Base-by-base conservation (phyloP, 345 rosid genomes). In the Anacardium occidentale region DNA sequence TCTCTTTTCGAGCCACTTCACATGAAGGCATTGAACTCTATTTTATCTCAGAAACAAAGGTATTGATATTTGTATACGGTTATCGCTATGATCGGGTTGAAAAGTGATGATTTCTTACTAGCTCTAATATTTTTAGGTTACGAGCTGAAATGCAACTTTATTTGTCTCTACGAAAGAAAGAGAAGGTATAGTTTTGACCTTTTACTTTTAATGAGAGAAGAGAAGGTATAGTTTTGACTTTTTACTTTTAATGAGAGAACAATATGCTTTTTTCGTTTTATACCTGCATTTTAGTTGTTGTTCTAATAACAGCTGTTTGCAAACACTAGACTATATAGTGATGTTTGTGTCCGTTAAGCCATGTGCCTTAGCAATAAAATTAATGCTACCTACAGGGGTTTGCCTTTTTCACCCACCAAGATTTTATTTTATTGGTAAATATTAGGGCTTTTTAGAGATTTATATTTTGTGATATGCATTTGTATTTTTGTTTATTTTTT, bases 1-100 rank as follows among this genome's bases (percentile, higher is more conserved):
- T 84, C 91, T 79, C 86, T 87, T 75, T 86, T 89, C 80, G 79
- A 87, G 66, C 82, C 91, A 75, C 77, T 79, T 57, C 97, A 90
- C 70, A 55, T 84, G 75, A 92, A 89, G 85, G 95, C 89, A 51
- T 68, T 90, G 68, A 81, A 71, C 84, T 81, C 84, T 52, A 79
- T 90, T 76, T 83, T 94, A 84, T 88, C 77, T 76, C 95, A 87
- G 80, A 92, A 90, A 77, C 79, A 77, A 71, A 94, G 98, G 97
- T 94, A 85, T 61, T 18, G 24, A n/a, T n/a, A n/a, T n/a, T n/a
- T n/a, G 55, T 73, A 64, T 34, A 59, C 62, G 75, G 34, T 68
- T 62, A 60, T 61, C 82, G 51, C 73, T 70, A 12, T 48, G 66
- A 58, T 67, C 65, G 45, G 58, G 47, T 56, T 72, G 55, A 72